phyloP scores from a whole-genome alignment of 257 asterid genomes.

The Gardenia jasminoides region DNA sequence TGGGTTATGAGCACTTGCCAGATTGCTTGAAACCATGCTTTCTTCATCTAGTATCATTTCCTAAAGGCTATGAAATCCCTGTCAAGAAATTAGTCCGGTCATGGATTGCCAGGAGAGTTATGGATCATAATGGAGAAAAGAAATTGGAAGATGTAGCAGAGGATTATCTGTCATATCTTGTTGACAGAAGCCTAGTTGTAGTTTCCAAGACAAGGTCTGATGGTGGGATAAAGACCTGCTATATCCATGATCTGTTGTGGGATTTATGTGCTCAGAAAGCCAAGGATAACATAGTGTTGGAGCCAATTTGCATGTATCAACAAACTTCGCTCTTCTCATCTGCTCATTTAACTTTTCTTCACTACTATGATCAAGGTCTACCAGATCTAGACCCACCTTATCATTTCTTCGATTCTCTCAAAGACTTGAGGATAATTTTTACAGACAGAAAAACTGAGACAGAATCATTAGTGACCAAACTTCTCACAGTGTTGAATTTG shows the following conservation, averaged over 20 bases:
- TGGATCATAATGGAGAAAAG: background rate
- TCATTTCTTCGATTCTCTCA: too few relatives aligned
- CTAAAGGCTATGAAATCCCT: background rate
- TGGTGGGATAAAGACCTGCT: background rate
- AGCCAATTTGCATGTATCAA: background rate
- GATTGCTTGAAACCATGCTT: background rate
- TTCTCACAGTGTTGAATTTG: background rate
- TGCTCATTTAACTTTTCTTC: too few relatives aligned
- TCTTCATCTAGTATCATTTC: background rate
- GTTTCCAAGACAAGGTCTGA: background rate
- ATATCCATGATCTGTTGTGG: conserved; percentile 5
- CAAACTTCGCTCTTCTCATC: background rate
- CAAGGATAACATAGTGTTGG: background rate
- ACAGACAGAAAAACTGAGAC: too few relatives aligned
- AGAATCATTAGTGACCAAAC: too few relatives aligned
- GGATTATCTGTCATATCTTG: conserved; percentile 1
- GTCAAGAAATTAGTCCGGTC: background rate
- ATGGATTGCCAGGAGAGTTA: conserved; percentile 7
- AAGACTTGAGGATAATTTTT: too few relatives aligned
- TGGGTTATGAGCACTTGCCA: conserved; percentile 1
- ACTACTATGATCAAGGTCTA: background rate
- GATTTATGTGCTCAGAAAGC: conserved; percentile 6
- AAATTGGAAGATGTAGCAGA: conserved; percentile 1
- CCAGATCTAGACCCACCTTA: too few relatives aligned
- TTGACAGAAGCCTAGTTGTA: background rate